phyloP scores from a whole-genome alignment of 768 basidiomycete species.

The Pleurotus eryngii region DNA sequence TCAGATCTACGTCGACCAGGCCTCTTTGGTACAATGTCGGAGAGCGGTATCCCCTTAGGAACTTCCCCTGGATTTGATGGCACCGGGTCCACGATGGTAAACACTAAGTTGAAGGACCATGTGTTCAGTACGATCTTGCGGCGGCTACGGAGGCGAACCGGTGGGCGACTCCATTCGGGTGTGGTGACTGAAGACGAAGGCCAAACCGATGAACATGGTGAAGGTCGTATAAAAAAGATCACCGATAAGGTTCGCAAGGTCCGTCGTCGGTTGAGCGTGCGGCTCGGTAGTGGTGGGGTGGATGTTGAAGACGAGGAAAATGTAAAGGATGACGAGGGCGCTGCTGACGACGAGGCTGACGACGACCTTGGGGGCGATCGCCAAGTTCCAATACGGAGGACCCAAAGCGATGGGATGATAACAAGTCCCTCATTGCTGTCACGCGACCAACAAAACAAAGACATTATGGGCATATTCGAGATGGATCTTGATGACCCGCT shows the following conservation, averaged over 20 bases:
- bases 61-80: slow-evolving; percentile 62
- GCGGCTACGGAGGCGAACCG: slow-evolving; percentile 58
- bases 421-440: slow-evolving; percentile 31
- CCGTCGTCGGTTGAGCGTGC: not conserved
- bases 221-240: not conserved
- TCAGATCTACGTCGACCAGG: not conserved
- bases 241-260: slow-evolving; percentile 6
- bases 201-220: slow-evolving; percentile 23
- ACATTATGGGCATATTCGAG: slow-evolving; percentile 36
- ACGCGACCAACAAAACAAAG: slow-evolving; percentile 29
- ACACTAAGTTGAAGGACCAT: slow-evolving; percentile 92
- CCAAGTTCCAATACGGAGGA: slow-evolving; percentile 44
- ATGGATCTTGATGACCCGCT: slow-evolving; percentile 35
- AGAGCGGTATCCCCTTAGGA: slow-evolving; percentile 7
- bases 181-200: slow-evolving; percentile 56
- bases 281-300: not conserved
- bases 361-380: not conserved
- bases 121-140: slow-evolving; percentile 89
- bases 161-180: slow-evolving; percentile 32
- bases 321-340: not conserved
- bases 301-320: not conserved
- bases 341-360: not conserved
- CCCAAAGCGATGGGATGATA: slow-evolving; percentile 60
- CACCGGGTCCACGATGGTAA: slow-evolving; percentile 89
- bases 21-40: not conserved